Evolutionary conservation across 768 basidiomycete genomes (phyloP), one percentile per base, ranked within the genome.

Genomic region (Glaciozyma antarctica): DNA sequence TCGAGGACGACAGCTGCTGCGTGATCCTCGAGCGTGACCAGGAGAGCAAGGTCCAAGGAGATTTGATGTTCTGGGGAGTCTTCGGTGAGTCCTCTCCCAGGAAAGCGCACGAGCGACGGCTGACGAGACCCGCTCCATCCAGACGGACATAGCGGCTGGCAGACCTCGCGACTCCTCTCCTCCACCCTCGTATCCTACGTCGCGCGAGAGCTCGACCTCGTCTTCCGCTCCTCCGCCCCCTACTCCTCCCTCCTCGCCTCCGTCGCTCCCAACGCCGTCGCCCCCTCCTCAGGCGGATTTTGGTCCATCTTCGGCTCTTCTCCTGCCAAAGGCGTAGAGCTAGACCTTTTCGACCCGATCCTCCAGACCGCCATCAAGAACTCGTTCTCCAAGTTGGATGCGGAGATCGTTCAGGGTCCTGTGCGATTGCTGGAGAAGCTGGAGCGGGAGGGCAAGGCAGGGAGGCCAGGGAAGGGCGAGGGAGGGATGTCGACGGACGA

Each of bases 121-220:
- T 64, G 38, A 48, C 5, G 21, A 54, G 56, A 49, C 51, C 38
- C 38, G 38, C 24, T 52, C 9, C 38, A 22, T 13, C 47, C 2
- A 57, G 91, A 92, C 71, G 91, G 92, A 3, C 95, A 98, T 75
- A 80, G 83, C 3, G 95, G 95, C 1, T 82, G 78, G 45, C 82
- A 89, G 59, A 98, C 94, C 3, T 91, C 89, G 17, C 82, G 83
- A 62, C 80, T 94, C 43, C 85, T 98, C 58, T 86, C 88, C 4
- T 85, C 86, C 62, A 82, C 86, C 55, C 82, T 98, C 64, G 88
- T 95, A 66, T 88, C 87, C 61, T 86, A 88, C 12, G 86, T 94
- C 62, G 83, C 85, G 0, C 79, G 88, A 45, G 86, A 94, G 73
- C 81, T 98, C 30, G 75, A 76, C 34, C 71, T 71, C 21, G 74